phyloP scores from a whole-genome alignment of 257 asterid genomes.

The Jacaranda copaia region DNA sequence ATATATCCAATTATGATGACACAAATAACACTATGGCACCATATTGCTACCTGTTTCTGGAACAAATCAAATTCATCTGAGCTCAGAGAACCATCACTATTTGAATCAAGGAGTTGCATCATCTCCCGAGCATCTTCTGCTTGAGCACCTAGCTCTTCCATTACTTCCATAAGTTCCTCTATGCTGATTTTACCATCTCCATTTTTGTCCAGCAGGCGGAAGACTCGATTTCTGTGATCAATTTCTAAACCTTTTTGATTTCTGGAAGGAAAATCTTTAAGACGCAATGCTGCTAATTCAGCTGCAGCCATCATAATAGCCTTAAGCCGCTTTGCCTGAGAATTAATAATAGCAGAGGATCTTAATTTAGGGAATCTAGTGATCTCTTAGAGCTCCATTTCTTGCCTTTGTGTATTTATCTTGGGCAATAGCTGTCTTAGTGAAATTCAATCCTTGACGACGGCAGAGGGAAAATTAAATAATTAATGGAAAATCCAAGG shows the following conservation, averaged over 20 bases:
- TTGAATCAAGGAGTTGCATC: conserved; percentile 92
- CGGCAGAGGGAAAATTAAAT: background rate
- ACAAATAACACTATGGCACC: background rate
- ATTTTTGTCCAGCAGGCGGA: conserved; percentile 88
- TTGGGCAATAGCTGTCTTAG: background rate
- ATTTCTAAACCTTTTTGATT: conserved; percentile 57
- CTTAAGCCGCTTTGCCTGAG: conserved; percentile 88
- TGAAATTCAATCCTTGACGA: conserved; percentile 3
- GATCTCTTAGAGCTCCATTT: background rate
- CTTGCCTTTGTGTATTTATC: background rate
- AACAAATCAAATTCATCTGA: conserved; percentile 85
- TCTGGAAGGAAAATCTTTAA: conserved; percentile 74
- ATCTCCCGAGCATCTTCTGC: conserved; percentile 96
- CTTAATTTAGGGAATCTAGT: conserved; percentile 27
- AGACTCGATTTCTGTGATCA: conserved; percentile 66
- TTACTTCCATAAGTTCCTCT: conserved; percentile 94
- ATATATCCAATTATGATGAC: background rate
- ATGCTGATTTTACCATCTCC: conserved; percentile 96
- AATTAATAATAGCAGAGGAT: conserved; percentile 34
- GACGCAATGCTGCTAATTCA: conserved; percentile 88
- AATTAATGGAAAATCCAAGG: background rate
- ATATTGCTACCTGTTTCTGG: conserved; percentile 73
- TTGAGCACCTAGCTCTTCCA: conserved; percentile 95
- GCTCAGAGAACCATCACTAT: conserved; percentile 91
- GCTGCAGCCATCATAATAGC: conserved; percentile 98